Percentiles rank a stretch among this genome's conserved stretches.
Evolutionary conservation across 768 basidiomycete species (phyloP).

Genomic region (Agrocybe chaxingu): DNA sequence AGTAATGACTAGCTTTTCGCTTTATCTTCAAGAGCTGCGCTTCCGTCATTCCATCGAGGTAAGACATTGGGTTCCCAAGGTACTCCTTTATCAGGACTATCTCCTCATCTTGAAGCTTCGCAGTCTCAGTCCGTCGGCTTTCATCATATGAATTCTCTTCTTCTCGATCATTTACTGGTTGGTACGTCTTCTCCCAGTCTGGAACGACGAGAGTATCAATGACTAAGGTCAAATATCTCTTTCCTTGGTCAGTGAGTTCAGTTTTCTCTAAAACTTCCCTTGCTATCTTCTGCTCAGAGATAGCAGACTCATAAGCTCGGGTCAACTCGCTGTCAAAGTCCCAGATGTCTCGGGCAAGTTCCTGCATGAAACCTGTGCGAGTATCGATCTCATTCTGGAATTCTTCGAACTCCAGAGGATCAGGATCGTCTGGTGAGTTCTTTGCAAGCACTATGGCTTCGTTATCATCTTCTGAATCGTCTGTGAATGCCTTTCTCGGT

Average conservation of each 20-base stretch:
- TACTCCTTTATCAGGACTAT: neutral
- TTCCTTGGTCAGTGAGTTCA: neutral
- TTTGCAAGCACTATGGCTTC: neutral
- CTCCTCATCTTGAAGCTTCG: neutral
- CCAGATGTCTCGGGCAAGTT: neutral
- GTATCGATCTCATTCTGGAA: slow-evolving; percentile 11
- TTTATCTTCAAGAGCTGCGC: too few relatives aligned
- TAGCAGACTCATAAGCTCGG: too few relatives aligned
- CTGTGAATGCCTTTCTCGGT: neutral
- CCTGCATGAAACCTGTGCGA: slow-evolving; percentile 1
- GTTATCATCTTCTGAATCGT: neutral
- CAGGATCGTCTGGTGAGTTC: neutral
- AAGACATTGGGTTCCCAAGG: too few relatives aligned
- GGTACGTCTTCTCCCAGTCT: neutral
- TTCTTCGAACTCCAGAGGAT: slow-evolving; percentile 5
- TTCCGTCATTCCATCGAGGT: too few relatives aligned
- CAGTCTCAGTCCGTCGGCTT: neutral
- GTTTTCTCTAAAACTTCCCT: neutral
- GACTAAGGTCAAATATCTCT: neutral
- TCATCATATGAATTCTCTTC: slow-evolving; percentile 2
- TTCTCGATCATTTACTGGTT: neutral
- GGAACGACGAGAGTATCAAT: neutral
- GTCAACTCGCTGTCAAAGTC: too few relatives aligned
- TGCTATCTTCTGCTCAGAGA: neutral
- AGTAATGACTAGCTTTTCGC: too few relatives aligned